Evolutionary conservation across 306 rosid genomes (phyloP).

Genomic region (Vigna trinervia): DNA sequence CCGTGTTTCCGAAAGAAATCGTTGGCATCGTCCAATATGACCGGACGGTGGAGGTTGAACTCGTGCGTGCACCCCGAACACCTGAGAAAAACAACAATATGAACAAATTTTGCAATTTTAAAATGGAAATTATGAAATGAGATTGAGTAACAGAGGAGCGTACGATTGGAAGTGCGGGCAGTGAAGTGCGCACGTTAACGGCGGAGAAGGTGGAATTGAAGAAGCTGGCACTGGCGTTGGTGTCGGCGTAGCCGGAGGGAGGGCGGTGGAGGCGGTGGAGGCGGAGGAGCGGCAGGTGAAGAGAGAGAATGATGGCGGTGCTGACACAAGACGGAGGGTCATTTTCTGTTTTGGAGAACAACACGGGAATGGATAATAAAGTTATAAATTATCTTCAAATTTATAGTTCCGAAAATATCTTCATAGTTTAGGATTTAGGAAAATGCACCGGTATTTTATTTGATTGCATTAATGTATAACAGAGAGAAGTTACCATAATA

Average conservation of each 20-base stretch:
- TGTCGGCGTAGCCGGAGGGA: constrained; percentile 31
- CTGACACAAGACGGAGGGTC: constrained; percentile 61
- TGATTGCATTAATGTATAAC: too few relatives aligned
- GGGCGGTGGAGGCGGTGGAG: constrained; percentile 47
- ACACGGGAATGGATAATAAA: constrained; percentile 69
- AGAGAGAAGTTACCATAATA: too few relatives aligned
- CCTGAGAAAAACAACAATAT: constrained; percentile 42
- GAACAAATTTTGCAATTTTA: background rate
- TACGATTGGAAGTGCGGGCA: constrained; percentile 90
- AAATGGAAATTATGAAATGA: background rate
- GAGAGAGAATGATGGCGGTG: constrained; percentile 56
- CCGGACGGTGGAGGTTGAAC: constrained; percentile 86
- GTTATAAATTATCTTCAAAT: background rate
- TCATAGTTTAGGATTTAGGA: too few relatives aligned
- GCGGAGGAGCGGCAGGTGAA: constrained; percentile 62
- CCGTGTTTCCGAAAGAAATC: constrained; percentile 73
- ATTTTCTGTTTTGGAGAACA: constrained; percentile 10
- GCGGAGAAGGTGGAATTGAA: constrained; percentile 51
- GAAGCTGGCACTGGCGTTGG: constrained; percentile 46
- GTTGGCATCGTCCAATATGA: constrained; percentile 73
- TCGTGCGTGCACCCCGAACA: constrained; percentile 95
- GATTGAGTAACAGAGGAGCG: constrained; percentile 5
- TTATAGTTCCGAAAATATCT: constrained; percentile 14
- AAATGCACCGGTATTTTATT: too few relatives aligned
- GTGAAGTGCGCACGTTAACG: constrained; percentile 78